Conservation (phyloP, 2,329 filamentous ascomycete species). For the Xylariaceae sp. region DNA sequence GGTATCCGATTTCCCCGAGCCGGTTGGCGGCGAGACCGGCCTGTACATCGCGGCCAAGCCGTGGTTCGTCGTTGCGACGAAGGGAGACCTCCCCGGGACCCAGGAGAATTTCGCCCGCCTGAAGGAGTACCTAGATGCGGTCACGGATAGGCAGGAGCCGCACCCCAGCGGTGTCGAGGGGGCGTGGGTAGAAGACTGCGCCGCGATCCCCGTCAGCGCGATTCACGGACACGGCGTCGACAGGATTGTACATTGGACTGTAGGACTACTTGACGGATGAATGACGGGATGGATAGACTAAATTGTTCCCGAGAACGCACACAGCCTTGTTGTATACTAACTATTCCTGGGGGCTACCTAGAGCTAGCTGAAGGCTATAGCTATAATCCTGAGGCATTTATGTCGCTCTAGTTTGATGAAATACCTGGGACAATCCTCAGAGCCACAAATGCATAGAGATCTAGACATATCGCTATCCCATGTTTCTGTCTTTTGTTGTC, state of each 20-base stretch:
- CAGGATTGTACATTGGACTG: constrained; percentile 70
- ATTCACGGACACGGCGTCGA: constrained; percentile 85
- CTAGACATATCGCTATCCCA: background rate
- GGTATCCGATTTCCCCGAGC: constrained; percentile 30
- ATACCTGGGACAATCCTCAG: background rate
- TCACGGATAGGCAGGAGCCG: constrained; percentile 62
- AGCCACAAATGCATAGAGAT: background rate
- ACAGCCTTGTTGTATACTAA: background rate
- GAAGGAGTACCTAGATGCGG: constrained; percentile 68
- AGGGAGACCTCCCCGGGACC: constrained; percentile 81
- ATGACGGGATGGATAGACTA: constrained; percentile 12
- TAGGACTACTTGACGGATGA: constrained; percentile 68
- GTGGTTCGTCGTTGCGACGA: constrained; percentile 95
- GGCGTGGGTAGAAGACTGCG: constrained; percentile 63
- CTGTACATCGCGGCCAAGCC: constrained; percentile 89
- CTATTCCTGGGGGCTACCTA: background rate
- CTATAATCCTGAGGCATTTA: background rate
- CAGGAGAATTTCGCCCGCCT: constrained; percentile 75
- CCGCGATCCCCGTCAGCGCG: constrained; percentile 84
- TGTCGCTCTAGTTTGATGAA: no score
- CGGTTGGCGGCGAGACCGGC: constrained; percentile 34
- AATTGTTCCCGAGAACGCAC: background rate
- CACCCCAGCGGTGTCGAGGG: constrained; percentile 72
- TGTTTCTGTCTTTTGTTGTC: background rate
- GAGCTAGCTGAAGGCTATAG: background rate